Evolutionary conservation across 2,329 filamentous ascomycete species (phyloP), one percentile per base, ranked within the genome.

Genomic region (Fusarium sp.): DNA sequence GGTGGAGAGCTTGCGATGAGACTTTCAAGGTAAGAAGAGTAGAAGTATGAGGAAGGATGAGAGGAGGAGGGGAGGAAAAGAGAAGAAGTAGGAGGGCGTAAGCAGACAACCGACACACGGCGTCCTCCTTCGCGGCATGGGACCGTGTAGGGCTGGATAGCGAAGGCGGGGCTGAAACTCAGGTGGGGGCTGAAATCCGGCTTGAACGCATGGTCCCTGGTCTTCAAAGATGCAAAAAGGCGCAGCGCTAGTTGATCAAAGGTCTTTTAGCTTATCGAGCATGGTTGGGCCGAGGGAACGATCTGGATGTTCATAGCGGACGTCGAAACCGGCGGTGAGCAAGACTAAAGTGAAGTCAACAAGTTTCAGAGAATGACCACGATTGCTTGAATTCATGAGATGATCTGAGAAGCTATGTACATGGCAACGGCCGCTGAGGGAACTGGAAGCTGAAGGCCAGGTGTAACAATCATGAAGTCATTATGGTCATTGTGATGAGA

Each of bases 141-240:
- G 57, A 66, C 34, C 60, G 57, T 59, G 71, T 78, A 78, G 76
- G 76, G 76, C 76, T 78, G 76, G 74, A 64, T 34, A 58, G 13
- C 56, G 37, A 57, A 54, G 66, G 66, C 40, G 75, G 73, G 72
- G 71, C 76, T 76, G 64, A 68, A 67, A 62, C 66, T 54, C 50
- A 24, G 62, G 72, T 73, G 69, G 74, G 75, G 70, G 66, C 67
- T 37, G 42, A 69, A 65, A 27, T 42, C 45, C 57, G 16, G 35
- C 27, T 61, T 24, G 40, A 40, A 40, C 14, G 54, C 63, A 65
- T 62, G 64, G 70, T 56, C 64, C 68, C 64, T 60, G 57, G 61
- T 45, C 54, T 18, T 50, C 13, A 42, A 14, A 35, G 27, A 24
- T 37, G 40, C 14, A 62, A 50, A 61, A 61, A 62, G 59, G 59